These are phyloP conservation scores for Citrus cavaleriei DNA, from an alignment of 345 rosid genomes.

Conservation along the genomic window DNA sequence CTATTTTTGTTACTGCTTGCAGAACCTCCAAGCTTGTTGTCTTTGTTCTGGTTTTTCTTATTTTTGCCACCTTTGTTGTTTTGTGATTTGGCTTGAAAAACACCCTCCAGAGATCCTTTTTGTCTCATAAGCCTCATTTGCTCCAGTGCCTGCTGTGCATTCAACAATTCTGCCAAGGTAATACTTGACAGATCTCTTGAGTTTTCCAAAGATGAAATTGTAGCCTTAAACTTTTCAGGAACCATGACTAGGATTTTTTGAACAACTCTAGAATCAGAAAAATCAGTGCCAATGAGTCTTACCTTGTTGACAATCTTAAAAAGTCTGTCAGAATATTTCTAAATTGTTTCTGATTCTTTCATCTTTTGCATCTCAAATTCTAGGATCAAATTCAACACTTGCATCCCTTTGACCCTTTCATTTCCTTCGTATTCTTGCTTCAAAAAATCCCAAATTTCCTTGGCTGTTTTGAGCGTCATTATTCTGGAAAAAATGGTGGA, in stretches of 20 bases:
- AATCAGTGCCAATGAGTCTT: too few species aligned
- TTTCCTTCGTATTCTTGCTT: too few species aligned
- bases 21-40: background rate
- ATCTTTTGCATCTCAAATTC: too few species aligned
- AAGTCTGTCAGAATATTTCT: too few species aligned
- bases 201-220: constrained; percentile 6
- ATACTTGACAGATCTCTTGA: constrained; percentile 6
- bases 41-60: background rate
- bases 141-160: constrained; percentile 9
- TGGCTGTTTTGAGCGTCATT: too few species aligned
- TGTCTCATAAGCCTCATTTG: constrained; percentile 7
- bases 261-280: too few species aligned
- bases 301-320: too few species aligned
- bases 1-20: background rate
- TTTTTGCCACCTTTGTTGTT: background rate
- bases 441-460: too few species aligned
- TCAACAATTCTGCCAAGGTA: constrained; percentile 8
- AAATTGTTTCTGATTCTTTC: too few species aligned
- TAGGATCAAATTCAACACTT: too few species aligned
- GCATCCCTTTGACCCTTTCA: too few species aligned
- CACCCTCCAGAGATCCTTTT: background rate
- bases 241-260: constrained; percentile 4
- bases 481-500: too few species aligned
- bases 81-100: background rate
- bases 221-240: constrained; percentile 5